These are phyloP conservation scores for Pugionium dolabratum DNA, from an alignment of 345 rosid genomes.

Conservation along the genomic window DNA sequence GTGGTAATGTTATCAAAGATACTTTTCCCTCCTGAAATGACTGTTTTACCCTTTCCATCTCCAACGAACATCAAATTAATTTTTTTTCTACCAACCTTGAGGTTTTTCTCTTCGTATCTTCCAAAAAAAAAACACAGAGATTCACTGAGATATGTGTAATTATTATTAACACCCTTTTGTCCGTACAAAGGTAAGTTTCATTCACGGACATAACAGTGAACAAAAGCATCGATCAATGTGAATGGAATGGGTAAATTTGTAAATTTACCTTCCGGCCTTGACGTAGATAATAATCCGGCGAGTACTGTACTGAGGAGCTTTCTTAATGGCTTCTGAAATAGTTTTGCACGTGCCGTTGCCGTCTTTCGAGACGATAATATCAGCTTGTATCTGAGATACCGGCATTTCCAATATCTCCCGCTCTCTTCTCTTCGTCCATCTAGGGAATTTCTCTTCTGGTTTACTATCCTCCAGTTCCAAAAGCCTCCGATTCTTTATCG, in stretches of 20 bases:
- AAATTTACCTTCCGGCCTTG: constrained; percentile 82
- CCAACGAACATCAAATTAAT: constrained; percentile 88
- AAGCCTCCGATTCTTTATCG: constrained; percentile 69
- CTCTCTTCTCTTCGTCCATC: constrained; percentile 67
- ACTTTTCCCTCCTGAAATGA: constrained; percentile 71
- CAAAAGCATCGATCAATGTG: no score
- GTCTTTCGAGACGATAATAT: constrained; percentile 74
- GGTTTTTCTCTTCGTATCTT: constrained; percentile 80
- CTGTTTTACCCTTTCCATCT: constrained; percentile 81
- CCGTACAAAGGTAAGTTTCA: constrained; percentile 8
- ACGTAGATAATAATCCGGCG: constrained; percentile 85
- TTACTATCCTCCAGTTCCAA: neutral
- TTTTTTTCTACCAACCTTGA: constrained; percentile 92
- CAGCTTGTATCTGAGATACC: constrained; percentile 65
- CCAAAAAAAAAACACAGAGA: constrained; percentile 14
- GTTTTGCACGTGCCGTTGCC: constrained; percentile 89
- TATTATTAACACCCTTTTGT: neutral
- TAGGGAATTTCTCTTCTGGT: constrained; percentile 50
- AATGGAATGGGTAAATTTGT: neutral
- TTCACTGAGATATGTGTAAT: constrained; percentile 22
- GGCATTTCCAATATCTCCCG: constrained; percentile 60
- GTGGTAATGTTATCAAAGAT: constrained; percentile 66
- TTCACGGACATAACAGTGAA: constrained; percentile 20
- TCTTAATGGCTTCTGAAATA: constrained; percentile 85
- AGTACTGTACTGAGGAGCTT: constrained; percentile 66